Evolutionary conservation across 306 rosid genomes (phyloP), one percentile per base, ranked within the genome.

Genomic region (Pueraria montana): DNA sequence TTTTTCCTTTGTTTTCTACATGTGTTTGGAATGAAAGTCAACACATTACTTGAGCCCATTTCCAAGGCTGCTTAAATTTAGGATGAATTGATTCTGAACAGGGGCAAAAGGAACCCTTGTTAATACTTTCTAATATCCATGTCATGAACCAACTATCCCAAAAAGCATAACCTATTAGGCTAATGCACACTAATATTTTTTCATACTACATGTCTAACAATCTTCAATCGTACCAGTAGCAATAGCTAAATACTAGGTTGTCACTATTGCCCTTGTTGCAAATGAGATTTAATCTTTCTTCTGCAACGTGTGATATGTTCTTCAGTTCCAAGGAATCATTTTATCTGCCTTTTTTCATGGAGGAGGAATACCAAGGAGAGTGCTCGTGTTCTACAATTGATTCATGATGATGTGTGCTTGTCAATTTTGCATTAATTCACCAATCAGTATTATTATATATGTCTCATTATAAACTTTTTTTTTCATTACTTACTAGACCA

Each of bases 341-440:
- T 32, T 20, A 20, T 79, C 56, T 86, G 13, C 56, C 85, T 71
- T 76, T 43, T 65, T 81, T 69, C 85, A 93, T 98, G 96, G 96
- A 76, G 97, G 92, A 32, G 99, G 99, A 80, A 91, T 93, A 82
- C 91, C 99, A 18, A 88, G 99, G 87, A 90, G 99, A 91, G 90
- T 80, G 99, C 97, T 6, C 99, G 97, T 11, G 69, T 87, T 76
- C 90, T 95, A 48, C 86, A 92, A 81, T 80, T 32, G 80, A 87
- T 95, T 74, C 98, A 96, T 26, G 99, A 95, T 93, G 99, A 95
- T 83, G 99, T 95, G 89, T 21, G 91, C 50, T n/a, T n/a, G n/a
- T n/a, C n/a, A n/a, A n/a, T n/a, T n/a, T n/a, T n/a, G n/a, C n/a
- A n/a, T n/a, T n/a, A 63, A 76, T 59, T 77, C 43, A 63, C 42